Conservation (phyloP, 1,284 basidiomycete species). For the Malassezia furfur region DNA sequence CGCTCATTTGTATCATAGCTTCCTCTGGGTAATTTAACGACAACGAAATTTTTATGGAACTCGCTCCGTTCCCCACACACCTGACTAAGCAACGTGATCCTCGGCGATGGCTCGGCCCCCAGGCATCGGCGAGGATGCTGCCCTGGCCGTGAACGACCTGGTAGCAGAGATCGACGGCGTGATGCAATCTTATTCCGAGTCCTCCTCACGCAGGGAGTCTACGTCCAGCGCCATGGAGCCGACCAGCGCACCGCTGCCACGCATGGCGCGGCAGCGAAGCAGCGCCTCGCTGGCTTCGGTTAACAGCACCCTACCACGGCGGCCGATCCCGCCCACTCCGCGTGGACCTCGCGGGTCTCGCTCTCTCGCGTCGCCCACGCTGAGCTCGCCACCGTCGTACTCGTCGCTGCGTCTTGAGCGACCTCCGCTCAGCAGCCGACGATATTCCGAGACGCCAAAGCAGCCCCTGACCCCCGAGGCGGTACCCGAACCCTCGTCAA, state of each 20-base stretch:
- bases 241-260: not conserved
- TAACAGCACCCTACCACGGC: not conserved
- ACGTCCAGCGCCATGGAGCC: not conserved
- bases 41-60: not conserved
- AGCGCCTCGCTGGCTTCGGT: not conserved
- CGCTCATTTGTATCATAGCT: not conserved
- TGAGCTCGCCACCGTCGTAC: no score
- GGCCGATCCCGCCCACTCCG: not conserved
- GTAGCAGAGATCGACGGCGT: constrained; percentile 4
- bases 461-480: not conserved
- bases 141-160: not conserved
- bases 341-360: not conserved
- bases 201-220: not conserved
- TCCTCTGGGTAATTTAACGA: not conserved
- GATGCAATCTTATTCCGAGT: not conserved
- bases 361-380: not conserved
- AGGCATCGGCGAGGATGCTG: not conserved
- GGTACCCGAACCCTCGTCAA: not conserved
- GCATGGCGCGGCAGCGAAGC: not conserved
- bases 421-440: no score
- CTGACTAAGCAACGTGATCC: not conserved
- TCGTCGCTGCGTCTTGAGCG: no score
- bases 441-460: not conserved
- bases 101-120: not conserved
- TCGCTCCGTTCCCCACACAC: no score